Percentiles rank a stretch among this genome's conserved stretches.
Conservation (phyloP, 331 rosid genomes). For the Arachis monticola region DNA sequence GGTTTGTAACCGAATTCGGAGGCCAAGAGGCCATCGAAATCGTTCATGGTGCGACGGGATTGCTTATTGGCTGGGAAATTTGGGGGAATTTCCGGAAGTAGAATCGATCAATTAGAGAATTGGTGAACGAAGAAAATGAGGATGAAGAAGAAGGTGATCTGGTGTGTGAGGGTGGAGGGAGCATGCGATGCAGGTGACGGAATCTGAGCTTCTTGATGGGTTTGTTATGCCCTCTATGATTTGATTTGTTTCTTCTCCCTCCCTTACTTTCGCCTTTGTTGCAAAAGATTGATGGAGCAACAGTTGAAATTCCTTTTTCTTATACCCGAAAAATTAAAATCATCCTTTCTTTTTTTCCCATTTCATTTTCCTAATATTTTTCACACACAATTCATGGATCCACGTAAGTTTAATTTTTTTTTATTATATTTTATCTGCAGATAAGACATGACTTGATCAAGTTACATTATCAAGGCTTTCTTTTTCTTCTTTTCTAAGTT, state of each 20-base stretch:
- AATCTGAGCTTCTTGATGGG: background rate
- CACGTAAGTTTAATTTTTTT: slow-evolving; percentile 2
- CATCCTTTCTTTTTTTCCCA: background rate
- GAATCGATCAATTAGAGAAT: background rate
- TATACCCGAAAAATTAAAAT: too few relatives aligned
- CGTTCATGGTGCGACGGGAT: slow-evolving; percentile 61
- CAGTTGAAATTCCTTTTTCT: slow-evolving; percentile 23
- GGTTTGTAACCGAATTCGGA: slow-evolving; percentile 78
- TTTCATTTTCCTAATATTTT: background rate
- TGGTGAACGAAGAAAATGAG: background rate
- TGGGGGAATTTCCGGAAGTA: slow-evolving; percentile 5
- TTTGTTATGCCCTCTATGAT: background rate
- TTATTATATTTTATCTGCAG: too few relatives aligned
- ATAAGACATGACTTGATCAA: too few relatives aligned
- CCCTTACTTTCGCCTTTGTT: background rate
- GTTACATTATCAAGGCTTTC: background rate
- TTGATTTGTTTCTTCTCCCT: slow-evolving; percentile 18
- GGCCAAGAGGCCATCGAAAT: slow-evolving; percentile 74
- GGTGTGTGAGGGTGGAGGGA: slow-evolving; percentile 40
- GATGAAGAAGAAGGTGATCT: background rate
- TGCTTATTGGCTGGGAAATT: background rate
- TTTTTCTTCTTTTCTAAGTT: background rate
- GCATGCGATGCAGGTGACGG: slow-evolving; percentile 30
- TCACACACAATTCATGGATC: too few relatives aligned
- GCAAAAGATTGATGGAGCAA: background rate